phyloP scores from a whole-genome alignment of 139 green algal species.

The Auxenochlorella pyrenoidosa region DNA sequence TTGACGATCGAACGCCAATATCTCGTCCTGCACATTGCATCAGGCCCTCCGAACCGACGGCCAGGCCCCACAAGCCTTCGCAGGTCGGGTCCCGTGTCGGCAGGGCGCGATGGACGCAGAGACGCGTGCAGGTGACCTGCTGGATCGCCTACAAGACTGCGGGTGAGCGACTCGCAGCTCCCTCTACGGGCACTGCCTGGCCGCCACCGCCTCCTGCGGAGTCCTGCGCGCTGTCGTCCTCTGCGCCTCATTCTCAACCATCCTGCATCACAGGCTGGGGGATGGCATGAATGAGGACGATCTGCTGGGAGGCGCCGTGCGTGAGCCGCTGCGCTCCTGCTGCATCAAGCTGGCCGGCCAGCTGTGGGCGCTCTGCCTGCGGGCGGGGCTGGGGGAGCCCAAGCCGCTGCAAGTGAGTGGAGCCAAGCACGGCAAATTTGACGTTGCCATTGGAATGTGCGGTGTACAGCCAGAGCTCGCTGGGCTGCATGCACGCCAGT shows the following conservation, averaged over 20 bases:
- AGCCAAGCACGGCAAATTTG: not conserved
- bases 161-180: not conserved
- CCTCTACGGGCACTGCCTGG: not conserved
- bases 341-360: conserved; percentile 33
- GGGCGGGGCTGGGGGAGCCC: not conserved
- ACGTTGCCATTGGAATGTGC: not conserved
- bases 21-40: no score
- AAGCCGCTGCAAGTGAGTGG: conserved; percentile 2
- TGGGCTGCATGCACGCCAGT: not conserved
- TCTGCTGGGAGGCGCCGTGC: not conserved
- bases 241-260: not conserved
- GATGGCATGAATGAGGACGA: conserved; percentile 50
- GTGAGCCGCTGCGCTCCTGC: conserved; percentile 42
- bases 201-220: not conserved
- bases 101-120: not conserved
- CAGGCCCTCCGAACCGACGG: no score
- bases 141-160: conserved; percentile 38
- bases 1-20: no score
- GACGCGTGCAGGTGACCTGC: conserved; percentile 20
- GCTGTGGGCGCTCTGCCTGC: conserved; percentile 37
- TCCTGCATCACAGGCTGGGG: conserved; percentile 21
- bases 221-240: not conserved
- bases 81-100: no score
- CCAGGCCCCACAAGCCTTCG: not conserved
- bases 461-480: no score